A percentile compares a stretch with the other conserved stretches of the same genome.
phyloP scores from a whole-genome alignment of 1,284 basidiomycete genomes.

The Ustilago bromivora region DNA sequence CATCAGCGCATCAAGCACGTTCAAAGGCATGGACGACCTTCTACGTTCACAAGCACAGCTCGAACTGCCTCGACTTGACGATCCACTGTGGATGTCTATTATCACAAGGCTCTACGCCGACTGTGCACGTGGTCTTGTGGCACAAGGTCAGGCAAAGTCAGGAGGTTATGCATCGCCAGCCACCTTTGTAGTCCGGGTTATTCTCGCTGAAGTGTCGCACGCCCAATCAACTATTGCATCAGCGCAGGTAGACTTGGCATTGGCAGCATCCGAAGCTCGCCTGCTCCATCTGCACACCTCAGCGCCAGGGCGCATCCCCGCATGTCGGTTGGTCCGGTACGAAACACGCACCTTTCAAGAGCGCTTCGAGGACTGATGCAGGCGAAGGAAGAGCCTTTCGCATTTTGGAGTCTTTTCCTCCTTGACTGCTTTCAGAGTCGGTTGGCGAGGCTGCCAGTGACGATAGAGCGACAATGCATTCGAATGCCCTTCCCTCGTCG shows the following conservation, averaged over 20 bases:
- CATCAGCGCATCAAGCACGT: conserved; percentile 8
- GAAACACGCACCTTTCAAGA: conserved; percentile 19
- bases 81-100: conserved; percentile 8
- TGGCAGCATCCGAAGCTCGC: conserved; percentile 24
- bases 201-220: conserved; percentile 23
- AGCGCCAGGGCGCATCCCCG: conserved; percentile 10
- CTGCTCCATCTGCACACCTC: conserved; percentile 21
- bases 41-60: neutral
- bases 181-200: conserved; percentile 13
- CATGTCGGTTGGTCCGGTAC: conserved; percentile 8
- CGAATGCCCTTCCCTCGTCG: conserved; percentile 20
- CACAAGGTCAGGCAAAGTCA: conserved; percentile 9
- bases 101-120: conserved; percentile 20
- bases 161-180: conserved; percentile 10
- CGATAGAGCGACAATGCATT: conserved; percentile 27
- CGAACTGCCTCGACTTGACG: conserved; percentile 2
- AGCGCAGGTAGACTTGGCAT: conserved; percentile 18
- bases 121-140: conserved; percentile 16
- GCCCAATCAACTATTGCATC: neutral
- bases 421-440: conserved; percentile 39
- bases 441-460: conserved; percentile 13
- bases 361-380: conserved; percentile 33
- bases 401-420: conserved; percentile 35
- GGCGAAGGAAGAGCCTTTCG: conserved; percentile 17
- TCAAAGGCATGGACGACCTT: conserved; percentile 15